Conservation (phyloP, 2,329 filamentous ascomycete species). For the Colletotrichum graminicola region DNA sequence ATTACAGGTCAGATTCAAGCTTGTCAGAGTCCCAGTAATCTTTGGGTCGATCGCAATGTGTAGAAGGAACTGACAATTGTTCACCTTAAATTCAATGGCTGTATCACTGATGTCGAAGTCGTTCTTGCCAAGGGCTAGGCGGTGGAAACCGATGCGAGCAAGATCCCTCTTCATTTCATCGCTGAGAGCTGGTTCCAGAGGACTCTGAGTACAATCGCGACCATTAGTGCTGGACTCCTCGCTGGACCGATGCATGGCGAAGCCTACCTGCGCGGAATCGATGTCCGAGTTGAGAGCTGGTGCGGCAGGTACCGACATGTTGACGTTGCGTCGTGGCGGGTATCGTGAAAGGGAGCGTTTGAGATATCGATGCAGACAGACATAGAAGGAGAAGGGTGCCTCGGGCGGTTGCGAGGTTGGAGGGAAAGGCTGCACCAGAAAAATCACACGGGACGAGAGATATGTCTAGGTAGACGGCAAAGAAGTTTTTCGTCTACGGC, state of each 20-base stretch:
- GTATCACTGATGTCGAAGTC: slow-evolving; percentile 4
- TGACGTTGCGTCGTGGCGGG: neutral
- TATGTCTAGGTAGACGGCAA: neutral
- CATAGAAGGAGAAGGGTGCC: neutral
- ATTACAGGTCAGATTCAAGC: neutral
- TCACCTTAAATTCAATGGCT: slow-evolving; percentile 22
- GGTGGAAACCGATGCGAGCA: neutral
- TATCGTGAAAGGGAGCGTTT: no score
- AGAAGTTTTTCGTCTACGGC: neutral
- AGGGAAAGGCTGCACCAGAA: no score
- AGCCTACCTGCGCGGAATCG: neutral
- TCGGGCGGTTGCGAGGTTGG: neutral
- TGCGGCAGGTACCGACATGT: neutral
- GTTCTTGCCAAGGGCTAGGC: neutral
- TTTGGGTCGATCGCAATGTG: neutral
- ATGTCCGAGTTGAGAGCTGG: neutral
- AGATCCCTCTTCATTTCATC: neutral
- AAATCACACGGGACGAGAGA: neutral
- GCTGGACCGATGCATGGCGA: neutral
- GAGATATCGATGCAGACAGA: neutral
- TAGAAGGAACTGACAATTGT: no score
- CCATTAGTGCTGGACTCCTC: neutral
- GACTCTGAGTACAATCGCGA: neutral
- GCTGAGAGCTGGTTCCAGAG: neutral
- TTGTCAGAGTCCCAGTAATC: neutral